Percentiles rank a stretch among this genome's conserved stretches.
Conservation (phyloP, 1,284 basidiomycete species). For the Mycena citricolor region DNA sequence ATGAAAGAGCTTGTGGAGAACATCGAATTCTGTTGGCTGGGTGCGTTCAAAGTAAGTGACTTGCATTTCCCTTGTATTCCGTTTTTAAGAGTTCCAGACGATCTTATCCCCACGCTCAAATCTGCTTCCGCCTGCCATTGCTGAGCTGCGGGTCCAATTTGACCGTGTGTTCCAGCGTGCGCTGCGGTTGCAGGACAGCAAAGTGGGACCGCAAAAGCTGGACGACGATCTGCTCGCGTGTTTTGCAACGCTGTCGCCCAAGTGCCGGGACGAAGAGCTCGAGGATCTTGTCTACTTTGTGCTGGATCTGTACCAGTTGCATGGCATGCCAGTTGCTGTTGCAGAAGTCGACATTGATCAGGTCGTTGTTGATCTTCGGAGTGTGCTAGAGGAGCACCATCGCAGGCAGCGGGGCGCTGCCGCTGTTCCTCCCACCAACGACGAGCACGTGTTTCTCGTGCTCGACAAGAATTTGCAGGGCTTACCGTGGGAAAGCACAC, state of each 20-base stretch:
- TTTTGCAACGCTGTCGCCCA: conserved; percentile 80
- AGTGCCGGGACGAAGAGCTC: conserved; percentile 88
- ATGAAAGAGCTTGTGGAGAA: conserved; percentile 77
- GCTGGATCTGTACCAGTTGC: conserved; percentile 91
- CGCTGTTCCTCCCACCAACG: conserved; percentile 30
- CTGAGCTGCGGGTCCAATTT: conserved; percentile 61
- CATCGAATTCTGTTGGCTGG: conserved; percentile 96
- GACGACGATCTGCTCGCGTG: conserved; percentile 81
- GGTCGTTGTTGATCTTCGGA: conserved; percentile 73
- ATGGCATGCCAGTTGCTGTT: conserved; percentile 85
- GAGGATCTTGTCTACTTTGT: conserved; percentile 96
- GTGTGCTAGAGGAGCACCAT: conserved; percentile 68
- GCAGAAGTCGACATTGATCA: conserved; percentile 94
- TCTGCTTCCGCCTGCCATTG: conserved; percentile 46
- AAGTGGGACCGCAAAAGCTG: conserved; percentile 33
- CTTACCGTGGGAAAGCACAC: conserved; percentile 96
- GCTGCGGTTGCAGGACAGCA: conserved; percentile 61
- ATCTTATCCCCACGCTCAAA: conserved; percentile 62
- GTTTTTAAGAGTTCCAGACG: conserved; percentile 46
- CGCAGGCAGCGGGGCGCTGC: conserved; percentile 36
- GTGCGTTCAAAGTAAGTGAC: conserved; percentile 88
- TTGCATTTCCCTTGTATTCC: conserved; percentile 3
- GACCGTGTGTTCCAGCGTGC: conserved; percentile 75
- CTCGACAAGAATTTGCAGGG: conserved; percentile 89
- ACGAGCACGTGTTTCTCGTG: conserved; percentile 83